These are phyloP conservation scores for Collybia sordida DNA, from an alignment of 768 basidiomycete genomes.

Conservation along the genomic window DNA sequence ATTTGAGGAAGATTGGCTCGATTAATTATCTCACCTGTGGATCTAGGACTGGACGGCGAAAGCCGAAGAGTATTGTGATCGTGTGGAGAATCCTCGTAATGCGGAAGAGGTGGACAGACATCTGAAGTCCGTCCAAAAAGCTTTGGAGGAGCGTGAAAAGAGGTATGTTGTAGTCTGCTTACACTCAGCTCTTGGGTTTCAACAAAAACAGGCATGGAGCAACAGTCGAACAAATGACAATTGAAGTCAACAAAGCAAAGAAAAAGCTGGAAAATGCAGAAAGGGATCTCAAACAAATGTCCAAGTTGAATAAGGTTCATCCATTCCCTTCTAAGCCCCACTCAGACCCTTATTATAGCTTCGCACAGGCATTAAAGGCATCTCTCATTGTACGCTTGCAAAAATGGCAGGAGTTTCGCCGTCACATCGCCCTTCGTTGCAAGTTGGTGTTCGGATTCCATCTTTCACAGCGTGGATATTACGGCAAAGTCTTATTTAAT, in stretches of 20 bases:
- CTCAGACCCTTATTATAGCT: neutral
- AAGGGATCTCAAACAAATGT: constrained; percentile 62
- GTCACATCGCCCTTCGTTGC: constrained; percentile 86
- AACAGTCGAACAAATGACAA: constrained; percentile 73
- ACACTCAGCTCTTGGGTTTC: constrained; percentile 1
- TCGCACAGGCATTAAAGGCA: constrained; percentile 56
- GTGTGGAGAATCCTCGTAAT: constrained; percentile 56
- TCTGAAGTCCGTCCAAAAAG: constrained; percentile 61
- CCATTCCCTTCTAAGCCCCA: neutral
- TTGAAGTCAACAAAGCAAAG: constrained; percentile 66
- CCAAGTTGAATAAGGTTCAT: constrained; percentile 62
- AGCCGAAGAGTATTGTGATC: constrained; percentile 62
- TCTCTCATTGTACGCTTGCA: constrained; percentile 65
- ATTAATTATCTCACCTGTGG: neutral
- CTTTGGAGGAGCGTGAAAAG: constrained; percentile 66
- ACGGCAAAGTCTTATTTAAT: constrained; percentile 86
- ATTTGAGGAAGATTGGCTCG: neutral
- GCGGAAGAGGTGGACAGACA: constrained; percentile 55
- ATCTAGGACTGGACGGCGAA: constrained; percentile 67
- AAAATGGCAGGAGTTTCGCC: constrained; percentile 87
- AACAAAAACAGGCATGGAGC: constrained; percentile 60
- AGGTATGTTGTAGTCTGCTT: constrained; percentile 35
- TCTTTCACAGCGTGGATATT: constrained; percentile 84
- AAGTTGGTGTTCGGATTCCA: constrained; percentile 80
- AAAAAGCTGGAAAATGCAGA: constrained; percentile 59